A percentile compares a stretch with the other conserved stretches of the same genome.
Evolutionary conservation across 768 basidiomycete genomes (phyloP).

Genomic region (Mrakia gelida): DNA sequence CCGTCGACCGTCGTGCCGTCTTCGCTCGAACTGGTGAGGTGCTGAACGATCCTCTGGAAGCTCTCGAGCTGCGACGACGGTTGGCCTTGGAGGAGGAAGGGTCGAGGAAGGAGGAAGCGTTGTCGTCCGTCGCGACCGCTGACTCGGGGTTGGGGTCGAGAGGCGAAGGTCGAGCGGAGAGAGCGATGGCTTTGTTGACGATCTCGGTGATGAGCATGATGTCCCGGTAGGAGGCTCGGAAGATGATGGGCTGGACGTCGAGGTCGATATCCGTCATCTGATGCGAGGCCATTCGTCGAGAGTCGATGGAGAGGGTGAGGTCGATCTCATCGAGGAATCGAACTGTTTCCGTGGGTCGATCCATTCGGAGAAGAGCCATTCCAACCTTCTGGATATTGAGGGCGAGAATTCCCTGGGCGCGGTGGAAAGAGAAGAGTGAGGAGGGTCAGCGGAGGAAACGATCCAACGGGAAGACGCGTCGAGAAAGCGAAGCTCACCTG

Average conservation of each 20-base stretch:
- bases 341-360: constrained; percentile 70
- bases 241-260: constrained; percentile 73
- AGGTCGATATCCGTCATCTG: constrained; percentile 79
- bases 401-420: constrained; percentile 66
- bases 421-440: background rate
- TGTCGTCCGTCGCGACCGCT: constrained; percentile 1
- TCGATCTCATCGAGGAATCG: constrained; percentile 92
- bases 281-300: constrained; percentile 50
- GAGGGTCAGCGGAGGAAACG: background rate
- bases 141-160: constrained; percentile 17
- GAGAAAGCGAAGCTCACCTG: constrained; percentile 56
- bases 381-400: constrained; percentile 75
- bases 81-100: constrained; percentile 34
- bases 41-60: constrained; percentile 25
- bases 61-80: constrained; percentile 33
- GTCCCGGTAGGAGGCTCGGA: constrained; percentile 93
- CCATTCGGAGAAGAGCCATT: constrained; percentile 92
- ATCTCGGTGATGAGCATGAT: constrained; percentile 70
- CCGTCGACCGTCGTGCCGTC: constrained; percentile 8
- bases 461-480: background rate
- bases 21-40: constrained; percentile 2
- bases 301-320: constrained; percentile 80
- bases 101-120: constrained; percentile 7
- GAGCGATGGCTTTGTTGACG: constrained; percentile 75
- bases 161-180: constrained; percentile 51